phyloP scores from a whole-genome alignment of 2,329 filamentous ascomycete genomes.

The Pezicula neosporulosa region DNA sequence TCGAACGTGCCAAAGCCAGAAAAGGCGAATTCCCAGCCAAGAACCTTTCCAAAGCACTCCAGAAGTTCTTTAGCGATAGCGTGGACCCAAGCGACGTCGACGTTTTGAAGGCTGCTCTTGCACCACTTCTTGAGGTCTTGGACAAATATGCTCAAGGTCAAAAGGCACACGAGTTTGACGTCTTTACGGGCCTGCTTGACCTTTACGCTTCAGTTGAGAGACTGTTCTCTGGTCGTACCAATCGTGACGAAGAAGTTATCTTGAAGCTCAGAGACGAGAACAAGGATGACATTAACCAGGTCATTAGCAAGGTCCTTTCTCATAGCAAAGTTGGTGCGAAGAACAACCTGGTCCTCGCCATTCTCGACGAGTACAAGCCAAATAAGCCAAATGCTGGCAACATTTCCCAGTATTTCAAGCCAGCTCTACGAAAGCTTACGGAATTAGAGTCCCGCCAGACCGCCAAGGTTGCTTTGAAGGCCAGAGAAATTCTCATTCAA shows the following conservation, averaged over 20 bases:
- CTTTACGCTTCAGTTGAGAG: conserved; percentile 81
- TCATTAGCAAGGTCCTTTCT: conserved; percentile 86
- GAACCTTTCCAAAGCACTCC: conserved; percentile 76
- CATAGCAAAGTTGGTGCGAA: conserved; percentile 91
- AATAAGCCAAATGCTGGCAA: conserved; percentile 91
- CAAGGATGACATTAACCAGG: conserved; percentile 83
- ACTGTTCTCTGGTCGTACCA: conserved; percentile 80
- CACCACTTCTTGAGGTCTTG: conserved; percentile 75
- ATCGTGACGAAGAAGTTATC: conserved; percentile 90
- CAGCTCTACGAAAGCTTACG: conserved; percentile 77
- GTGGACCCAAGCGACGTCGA: conserved; percentile 70
- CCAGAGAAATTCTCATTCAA: conserved; percentile 94
- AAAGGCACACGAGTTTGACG: conserved; percentile 83
- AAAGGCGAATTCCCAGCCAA: conserved; percentile 90
- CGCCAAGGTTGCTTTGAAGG: conserved; percentile 95
- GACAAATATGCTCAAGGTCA: conserved; percentile 80
- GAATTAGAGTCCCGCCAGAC: conserved; percentile 82
- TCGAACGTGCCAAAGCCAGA: conserved; percentile 77
- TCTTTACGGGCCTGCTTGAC: conserved; percentile 76
- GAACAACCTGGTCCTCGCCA: conserved; percentile 88
- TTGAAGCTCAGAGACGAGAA: conserved; percentile 92
- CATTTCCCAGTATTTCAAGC: conserved; percentile 82
- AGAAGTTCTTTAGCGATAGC: conserved; percentile 86
- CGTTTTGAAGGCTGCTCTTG: conserved; percentile 67
- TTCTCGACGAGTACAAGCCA: conserved; percentile 90